Evolutionary conservation across 257 asterid species (phyloP).

Genomic region (Nicotiana noctiflora): DNA sequence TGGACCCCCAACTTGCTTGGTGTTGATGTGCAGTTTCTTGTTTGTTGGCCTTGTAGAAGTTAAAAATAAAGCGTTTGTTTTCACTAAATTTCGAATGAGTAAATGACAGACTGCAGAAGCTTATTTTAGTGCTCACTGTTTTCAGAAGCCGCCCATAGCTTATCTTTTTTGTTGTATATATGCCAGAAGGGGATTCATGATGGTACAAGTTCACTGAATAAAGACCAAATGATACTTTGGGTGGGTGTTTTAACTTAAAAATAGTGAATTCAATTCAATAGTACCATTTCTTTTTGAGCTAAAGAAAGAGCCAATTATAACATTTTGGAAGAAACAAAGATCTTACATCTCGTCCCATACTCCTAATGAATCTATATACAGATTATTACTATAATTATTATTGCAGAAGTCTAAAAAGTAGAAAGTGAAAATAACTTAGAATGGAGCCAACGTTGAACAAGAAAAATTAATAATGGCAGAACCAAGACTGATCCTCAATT

Average conservation of each 20-base stretch:
- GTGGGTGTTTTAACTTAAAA: not conserved
- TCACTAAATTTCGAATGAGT: too few relatives aligned
- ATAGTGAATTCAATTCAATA: not conserved
- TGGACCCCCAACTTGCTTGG: too few relatives aligned
- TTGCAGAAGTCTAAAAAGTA: not conserved
- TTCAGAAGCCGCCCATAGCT: too few relatives aligned
- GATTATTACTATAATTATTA: not conserved
- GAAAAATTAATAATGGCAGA: conserved; percentile 49
- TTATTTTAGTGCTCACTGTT: too few relatives aligned
- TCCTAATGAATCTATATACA: not conserved
- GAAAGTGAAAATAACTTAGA: not conserved
- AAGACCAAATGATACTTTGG: not conserved
- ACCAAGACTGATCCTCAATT: conserved; percentile 70
- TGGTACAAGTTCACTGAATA: not conserved
- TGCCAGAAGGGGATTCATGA: too few relatives aligned
- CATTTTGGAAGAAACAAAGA: not conserved
- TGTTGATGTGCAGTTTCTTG: too few relatives aligned
- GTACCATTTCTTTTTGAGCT: not conserved
- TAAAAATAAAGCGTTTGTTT: too few relatives aligned
- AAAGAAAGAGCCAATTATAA: not conserved
- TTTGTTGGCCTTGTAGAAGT: too few relatives aligned
- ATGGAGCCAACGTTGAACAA: not conserved
- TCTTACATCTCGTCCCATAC: not conserved
- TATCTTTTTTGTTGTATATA: too few relatives aligned
- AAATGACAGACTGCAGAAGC: too few relatives aligned